Conservation (phyloP, 2,329 filamentous ascomycete genomes). For the Truncatella angustata region DNA sequence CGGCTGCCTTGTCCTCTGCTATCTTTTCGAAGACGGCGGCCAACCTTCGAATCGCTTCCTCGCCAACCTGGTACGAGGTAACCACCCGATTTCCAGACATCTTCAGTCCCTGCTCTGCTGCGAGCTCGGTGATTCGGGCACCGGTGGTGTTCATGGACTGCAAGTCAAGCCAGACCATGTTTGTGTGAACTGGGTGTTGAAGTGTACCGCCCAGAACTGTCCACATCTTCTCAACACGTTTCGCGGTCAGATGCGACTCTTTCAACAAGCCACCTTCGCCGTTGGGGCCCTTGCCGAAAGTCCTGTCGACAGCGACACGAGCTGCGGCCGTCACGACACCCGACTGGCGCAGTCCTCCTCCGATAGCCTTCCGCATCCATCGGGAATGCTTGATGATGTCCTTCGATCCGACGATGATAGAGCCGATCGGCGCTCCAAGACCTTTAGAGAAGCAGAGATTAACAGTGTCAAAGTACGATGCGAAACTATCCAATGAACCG, state of each 20-base stretch:
- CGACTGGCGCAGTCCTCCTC: conserved; percentile 74
- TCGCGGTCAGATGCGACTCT: conserved; percentile 57
- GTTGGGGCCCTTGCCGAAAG: conserved; percentile 58
- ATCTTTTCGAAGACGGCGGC: conserved; percentile 41
- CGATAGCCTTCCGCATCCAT: conserved; percentile 79
- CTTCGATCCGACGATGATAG: conserved; percentile 42
- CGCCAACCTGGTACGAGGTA: conserved; percentile 49
- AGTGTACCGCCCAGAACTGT: conserved; percentile 58
- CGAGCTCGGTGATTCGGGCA: conserved; percentile 23
- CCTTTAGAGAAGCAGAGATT: conserved; percentile 52
- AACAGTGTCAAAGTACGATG: conserved; percentile 45
- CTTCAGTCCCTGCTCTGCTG: conserved; percentile 23
- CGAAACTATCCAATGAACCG: conserved; percentile 39
- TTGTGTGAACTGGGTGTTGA: conserved; percentile 62
- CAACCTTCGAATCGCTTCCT: conserved; percentile 52
- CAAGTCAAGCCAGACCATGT: conserved; percentile 71
- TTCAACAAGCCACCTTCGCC: conserved; percentile 39
- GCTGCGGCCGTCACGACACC: conserved; percentile 76
- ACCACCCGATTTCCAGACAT: conserved; percentile 26
- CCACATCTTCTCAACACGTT: conserved; percentile 63
- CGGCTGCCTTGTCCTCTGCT: conserved; percentile 20
- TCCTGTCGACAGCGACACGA: conserved; percentile 74
- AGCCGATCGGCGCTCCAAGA: conserved; percentile 51
- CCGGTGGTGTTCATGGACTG: conserved; percentile 20
- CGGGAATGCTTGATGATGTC: conserved; percentile 63